These are phyloP conservation scores for Sanghuangporus sanghuang DNA, from an alignment of 1,284 basidiomycete species.

Conservation along the genomic window DNA sequence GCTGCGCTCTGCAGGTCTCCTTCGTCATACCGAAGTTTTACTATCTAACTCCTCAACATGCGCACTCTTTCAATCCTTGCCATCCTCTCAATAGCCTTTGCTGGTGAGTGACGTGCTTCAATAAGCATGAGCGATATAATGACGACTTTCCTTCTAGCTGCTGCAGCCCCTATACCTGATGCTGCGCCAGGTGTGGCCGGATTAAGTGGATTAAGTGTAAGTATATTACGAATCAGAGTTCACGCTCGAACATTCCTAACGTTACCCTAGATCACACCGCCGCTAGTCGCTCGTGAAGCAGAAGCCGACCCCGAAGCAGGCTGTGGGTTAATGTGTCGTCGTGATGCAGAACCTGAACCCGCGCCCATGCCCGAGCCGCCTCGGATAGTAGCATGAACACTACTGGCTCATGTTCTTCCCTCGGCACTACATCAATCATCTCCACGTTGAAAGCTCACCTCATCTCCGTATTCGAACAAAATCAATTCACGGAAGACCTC, in stretches of 20 bases:
- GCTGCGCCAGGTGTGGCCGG: background rate
- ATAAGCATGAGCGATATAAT: background rate
- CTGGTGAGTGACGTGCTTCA: background rate
- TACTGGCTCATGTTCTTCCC: background rate
- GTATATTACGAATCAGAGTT: too few species aligned
- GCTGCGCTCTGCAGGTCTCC: background rate
- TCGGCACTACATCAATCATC: background rate
- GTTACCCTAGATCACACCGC: background rate
- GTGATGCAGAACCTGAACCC: slow-evolving; percentile 12
- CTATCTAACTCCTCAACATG: background rate
- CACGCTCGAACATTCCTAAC: background rate
- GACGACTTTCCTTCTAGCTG: background rate
- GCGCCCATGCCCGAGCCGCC: slow-evolving; percentile 8
- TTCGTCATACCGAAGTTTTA: background rate
- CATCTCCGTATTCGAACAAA: background rate
- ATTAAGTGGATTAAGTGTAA: background rate
- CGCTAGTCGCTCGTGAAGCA: background rate
- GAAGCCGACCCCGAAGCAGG: slow-evolving; percentile 12
- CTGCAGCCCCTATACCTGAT: slow-evolving; percentile 5
- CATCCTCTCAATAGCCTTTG: slow-evolving; percentile 4
- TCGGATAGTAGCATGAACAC: slow-evolving; percentile 3
- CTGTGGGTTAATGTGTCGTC: background rate
- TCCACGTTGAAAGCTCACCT: background rate
- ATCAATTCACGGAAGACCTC: background rate
- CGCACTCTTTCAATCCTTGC: slow-evolving; percentile 11